Conservation (phyloP, 2,329 filamentous ascomycete species). For the Cercospora zeae-maydis region DNA sequence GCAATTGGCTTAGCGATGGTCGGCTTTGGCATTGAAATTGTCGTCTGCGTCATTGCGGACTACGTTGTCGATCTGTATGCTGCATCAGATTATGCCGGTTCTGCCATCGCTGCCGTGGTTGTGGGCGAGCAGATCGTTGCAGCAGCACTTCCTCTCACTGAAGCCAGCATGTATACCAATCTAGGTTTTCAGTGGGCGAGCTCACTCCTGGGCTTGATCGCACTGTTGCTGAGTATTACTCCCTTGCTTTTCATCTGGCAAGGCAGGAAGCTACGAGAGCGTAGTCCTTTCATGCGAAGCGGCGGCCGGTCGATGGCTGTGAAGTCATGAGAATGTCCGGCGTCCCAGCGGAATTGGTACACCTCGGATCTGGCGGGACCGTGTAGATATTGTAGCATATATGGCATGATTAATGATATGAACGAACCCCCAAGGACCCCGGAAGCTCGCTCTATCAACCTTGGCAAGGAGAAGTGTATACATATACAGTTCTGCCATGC, state of each 20-base stretch:
- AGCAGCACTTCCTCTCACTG: constrained; percentile 48
- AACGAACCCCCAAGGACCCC: neutral
- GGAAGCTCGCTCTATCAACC: neutral
- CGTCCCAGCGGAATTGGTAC: neutral
- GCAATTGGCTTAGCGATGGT: constrained; percentile 48
- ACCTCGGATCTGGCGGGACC: neutral
- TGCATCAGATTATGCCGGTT: constrained; percentile 46
- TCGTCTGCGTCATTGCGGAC: constrained; percentile 46
- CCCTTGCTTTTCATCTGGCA: constrained; percentile 44
- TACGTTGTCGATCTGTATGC: constrained; percentile 52
- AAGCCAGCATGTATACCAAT: constrained; percentile 47
- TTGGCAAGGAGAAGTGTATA: neutral
- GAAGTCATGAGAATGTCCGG: neutral
- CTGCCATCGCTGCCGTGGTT: constrained; percentile 48
- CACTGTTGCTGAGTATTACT: constrained; percentile 43
- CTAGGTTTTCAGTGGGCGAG: constrained; percentile 52
- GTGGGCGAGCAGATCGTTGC: constrained; percentile 50
- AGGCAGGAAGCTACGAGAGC: constrained; percentile 33
- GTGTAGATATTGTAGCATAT: neutral
- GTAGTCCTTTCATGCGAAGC: constrained; percentile 36
- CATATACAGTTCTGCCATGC: neutral
- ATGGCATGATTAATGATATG: neutral
- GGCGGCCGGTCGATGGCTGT: neutral
- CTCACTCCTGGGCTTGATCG: constrained; percentile 45
- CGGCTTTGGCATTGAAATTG: constrained; percentile 49